A percentile compares a stretch with the other conserved stretches of the same genome.
phyloP scores from a whole-genome alignment of 169 alveolate genomes.

The Eimeria falciformis region DNA sequence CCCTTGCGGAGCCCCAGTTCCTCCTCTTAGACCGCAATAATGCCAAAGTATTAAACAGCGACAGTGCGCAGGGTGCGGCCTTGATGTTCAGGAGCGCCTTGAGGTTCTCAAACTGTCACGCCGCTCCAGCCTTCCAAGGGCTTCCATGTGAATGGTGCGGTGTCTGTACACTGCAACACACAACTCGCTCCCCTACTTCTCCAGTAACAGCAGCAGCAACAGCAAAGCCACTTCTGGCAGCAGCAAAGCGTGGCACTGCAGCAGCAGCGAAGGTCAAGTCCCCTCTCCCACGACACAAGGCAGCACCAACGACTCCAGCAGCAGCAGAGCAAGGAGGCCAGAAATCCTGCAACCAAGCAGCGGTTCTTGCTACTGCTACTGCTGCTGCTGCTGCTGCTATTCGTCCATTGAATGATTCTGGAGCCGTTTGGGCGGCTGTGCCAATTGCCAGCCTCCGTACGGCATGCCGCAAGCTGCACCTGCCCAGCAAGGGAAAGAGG shows the following conservation, averaged over 20 bases:
- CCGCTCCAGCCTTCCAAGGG: no score
- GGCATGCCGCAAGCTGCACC: conserved; percentile 42
- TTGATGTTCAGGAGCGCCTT: no score
- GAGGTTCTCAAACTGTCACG: no score
- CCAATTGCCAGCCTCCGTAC: conserved; percentile 29
- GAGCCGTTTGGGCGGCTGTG: not conserved
- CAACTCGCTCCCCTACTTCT: no score
- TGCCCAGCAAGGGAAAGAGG: conserved; percentile 58
- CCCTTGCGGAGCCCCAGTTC: no score
- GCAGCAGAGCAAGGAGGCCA: not conserved
- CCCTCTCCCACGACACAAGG: not conserved
- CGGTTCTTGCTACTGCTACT: not conserved
- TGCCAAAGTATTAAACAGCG: no score
- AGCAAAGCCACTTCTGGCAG: not conserved
- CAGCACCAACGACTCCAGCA: not conserved
- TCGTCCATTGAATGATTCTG: not conserved
- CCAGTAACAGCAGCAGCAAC: not conserved
- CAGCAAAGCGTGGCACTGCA: not conserved
- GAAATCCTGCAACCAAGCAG: not conserved
- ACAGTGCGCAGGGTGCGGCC: no score
- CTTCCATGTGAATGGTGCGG: no score
- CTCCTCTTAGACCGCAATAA: no score
- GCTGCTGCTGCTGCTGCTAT: not conserved
- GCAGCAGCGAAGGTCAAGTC: not conserved
- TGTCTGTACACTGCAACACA: no score